Base-by-base conservation (phyloP, 2,329 filamentous ascomycete species). In the Cephalotrichum gorgonifer region DNA sequence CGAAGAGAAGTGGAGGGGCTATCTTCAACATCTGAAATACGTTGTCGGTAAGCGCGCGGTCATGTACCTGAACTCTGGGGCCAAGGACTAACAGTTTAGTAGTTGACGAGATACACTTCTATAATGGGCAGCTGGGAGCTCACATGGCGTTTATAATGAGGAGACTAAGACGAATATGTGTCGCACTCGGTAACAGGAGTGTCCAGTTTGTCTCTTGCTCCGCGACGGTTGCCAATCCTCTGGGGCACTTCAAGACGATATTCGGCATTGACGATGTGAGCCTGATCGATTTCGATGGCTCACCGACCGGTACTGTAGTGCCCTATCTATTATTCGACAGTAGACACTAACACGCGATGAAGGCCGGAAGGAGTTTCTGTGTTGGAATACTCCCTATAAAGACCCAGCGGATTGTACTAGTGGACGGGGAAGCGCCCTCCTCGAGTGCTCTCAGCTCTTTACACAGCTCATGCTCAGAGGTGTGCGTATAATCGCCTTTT, bases 71-170 rank as follows among this genome's bases (percentile, higher is more conserved):
- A 1, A 7, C 15, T 42, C 20, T 43, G 6, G 17, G 30, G 22
- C 15, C 25, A 31, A 43, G 14, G n/a, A n/a, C 31, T 31, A 31
- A 20, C 17, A 22, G 12, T 22, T n/a, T 4, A 38, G 30, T 46
- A 70, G 84, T 89, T 11, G 84, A 89, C 57, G 93, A 98, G 61
- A 69, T 98, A 33, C 93, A 98, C 59, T 93, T 95, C 47, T 98
- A 98, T 66, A 96, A 96, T 57, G 91, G 91, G 0, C 73, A 96
- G 3, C 88, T 98, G 64, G 93, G 93, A 2, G 88, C 90, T 1
- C 93, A 98, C 62, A 84, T 98, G 53, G 88, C 91, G 0, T 86
- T 95, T 56, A 89, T 98, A 56, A 96, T 98, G 89, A 79, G 93
- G 44, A 78, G 93, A 26, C 66, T 98, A 51, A 76, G 91, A 44